Conservation (phyloP, 139 green algal genomes). For the Micractinium sp. region DNA sequence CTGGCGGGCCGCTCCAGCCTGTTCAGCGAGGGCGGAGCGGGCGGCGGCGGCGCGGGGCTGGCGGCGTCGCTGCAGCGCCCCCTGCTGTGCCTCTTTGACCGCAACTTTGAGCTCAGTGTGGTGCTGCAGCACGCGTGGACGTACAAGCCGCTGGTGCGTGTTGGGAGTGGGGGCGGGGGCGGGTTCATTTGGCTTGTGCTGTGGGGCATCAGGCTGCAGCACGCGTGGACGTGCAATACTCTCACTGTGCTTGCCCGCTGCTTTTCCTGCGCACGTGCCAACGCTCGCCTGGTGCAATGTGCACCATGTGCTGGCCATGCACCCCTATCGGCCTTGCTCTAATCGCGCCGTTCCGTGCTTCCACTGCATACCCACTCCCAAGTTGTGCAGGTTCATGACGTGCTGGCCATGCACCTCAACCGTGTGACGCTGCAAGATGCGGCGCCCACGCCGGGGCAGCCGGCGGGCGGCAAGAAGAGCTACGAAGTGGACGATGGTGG, state of each 20-base stretch:
- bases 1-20: constrained; percentile 79
- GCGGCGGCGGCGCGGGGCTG: constrained; percentile 46
- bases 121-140: constrained; percentile 94
- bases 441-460: background rate
- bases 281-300: background rate
- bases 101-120: constrained; percentile 95
- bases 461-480: constrained; percentile 48
- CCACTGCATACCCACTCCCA: background rate
- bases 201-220: background rate
- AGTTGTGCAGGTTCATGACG: constrained; percentile 72
- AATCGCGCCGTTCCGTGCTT: too few relatives aligned
- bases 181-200: background rate
- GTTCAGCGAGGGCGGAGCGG: constrained; percentile 69
- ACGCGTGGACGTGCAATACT: background rate
- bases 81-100: constrained; percentile 96
- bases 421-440: constrained; percentile 68
- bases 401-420: constrained; percentile 93
- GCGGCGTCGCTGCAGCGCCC: constrained; percentile 80
- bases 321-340: too few relatives aligned
- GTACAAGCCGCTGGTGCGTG: constrained; percentile 94
- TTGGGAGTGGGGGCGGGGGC: background rate
- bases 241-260: background rate
- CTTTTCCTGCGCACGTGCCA: background rate
- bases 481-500: constrained; percentile 82
- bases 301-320: background rate